phyloP scores from a whole-genome alignment of 2,329 filamentous ascomycete genomes.

The Gaeumannomyces tritici region DNA sequence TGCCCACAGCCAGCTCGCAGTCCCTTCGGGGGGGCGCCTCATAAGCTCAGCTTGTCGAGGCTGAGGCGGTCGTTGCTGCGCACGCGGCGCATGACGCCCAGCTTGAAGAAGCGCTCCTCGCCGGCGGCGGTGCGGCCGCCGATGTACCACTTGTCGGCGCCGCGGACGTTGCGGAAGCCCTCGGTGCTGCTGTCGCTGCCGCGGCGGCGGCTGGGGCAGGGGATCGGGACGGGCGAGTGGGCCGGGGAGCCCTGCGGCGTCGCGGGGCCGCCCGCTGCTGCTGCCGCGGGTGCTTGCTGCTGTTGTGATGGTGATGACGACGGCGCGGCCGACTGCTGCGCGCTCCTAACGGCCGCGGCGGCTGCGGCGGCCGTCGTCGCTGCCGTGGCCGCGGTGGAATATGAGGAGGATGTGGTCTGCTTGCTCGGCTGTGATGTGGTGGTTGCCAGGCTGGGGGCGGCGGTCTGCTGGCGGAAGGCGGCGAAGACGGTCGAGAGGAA shows the following conservation, averaged over 20 bases:
- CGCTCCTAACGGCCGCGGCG: slow-evolving; percentile 4
- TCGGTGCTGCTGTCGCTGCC: slow-evolving; percentile 69
- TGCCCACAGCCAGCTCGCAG: no score
- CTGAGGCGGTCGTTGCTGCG: slow-evolving; percentile 67
- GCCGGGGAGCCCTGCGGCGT: slow-evolving; percentile 3
- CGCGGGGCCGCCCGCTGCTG: slow-evolving; percentile 4
- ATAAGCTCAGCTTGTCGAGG: slow-evolving; percentile 66
- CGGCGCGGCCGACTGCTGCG: slow-evolving; percentile 17
- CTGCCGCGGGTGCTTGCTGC: slow-evolving; percentile 1
- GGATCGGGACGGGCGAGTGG: slow-evolving; percentile 27
- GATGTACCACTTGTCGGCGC: slow-evolving; percentile 74
- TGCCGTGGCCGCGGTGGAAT: slow-evolving; percentile 13
- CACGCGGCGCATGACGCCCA: slow-evolving; percentile 65
- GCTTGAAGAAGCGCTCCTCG: slow-evolving; percentile 75
- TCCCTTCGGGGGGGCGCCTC: slow-evolving; percentile 19
- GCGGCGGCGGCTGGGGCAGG: slow-evolving; percentile 33
- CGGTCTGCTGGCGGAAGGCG: slow-evolving; percentile 39
- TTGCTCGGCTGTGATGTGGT: slow-evolving; percentile 18
- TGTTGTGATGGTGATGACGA: slow-evolving; percentile 7
- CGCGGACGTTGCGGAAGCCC: slow-evolving; percentile 63
- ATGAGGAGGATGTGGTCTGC: slow-evolving; percentile 24
- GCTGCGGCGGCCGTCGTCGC: slow-evolving; percentile 11
- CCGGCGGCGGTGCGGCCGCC: slow-evolving; percentile 65
- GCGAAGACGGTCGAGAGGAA: slow-evolving; percentile 48
- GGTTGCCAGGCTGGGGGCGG: slow-evolving; percentile 9